Evolutionary conservation across 495 filamentous ascomycete genomes (phyloP), one percentile per base, ranked within the genome.

Genomic region (Talaromyces trachyspermus): DNA sequence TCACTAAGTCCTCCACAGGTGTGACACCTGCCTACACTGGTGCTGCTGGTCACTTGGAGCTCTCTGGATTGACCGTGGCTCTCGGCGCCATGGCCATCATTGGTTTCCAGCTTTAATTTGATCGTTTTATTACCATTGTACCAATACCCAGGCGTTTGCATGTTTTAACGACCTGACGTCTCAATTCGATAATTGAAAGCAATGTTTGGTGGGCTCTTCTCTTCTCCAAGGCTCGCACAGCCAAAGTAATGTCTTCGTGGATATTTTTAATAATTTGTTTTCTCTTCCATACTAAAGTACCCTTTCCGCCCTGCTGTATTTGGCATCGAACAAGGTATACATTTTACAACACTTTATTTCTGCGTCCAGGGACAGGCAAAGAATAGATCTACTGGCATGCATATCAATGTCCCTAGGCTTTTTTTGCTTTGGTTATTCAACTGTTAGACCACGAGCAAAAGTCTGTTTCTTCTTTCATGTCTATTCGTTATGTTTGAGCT

Each of bases 51-150:
- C 60, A 55, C 24, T 43, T 58, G 37, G 56, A 56, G 26, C 40
- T 63, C 24, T 63, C 60, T 42, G 55, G 53, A 18, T 19, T 55
- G n/a, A 55, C 53, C 5, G 51, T 55, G 5, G 49, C 50, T 27
- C 49, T 63, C 25, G 60, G 58, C 39, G 55, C 55, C 36, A 17
- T 61, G 25, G 46, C 37, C 38, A 48, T 50, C 20, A 41, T 49
- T 41, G 55, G 51, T 29, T 52, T 63, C 49, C 54, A 60, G 48
- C 25, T 62, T 41, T 62, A 58, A 62, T 32, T 48, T 25, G 23
- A 15, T 7, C 39, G 20, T 40, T 17, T 4, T 7, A 42, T 26
- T 25, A n/a, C 24, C 22, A 25, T 41, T 42, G 39, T 24, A 24
- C 23, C 12, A 24, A 42, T 7, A 25, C 23, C 38, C 39, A 18